Base-by-base conservation (phyloP, 169 alveolate genomes). In the Cryptosporidium baileyi region DNA sequence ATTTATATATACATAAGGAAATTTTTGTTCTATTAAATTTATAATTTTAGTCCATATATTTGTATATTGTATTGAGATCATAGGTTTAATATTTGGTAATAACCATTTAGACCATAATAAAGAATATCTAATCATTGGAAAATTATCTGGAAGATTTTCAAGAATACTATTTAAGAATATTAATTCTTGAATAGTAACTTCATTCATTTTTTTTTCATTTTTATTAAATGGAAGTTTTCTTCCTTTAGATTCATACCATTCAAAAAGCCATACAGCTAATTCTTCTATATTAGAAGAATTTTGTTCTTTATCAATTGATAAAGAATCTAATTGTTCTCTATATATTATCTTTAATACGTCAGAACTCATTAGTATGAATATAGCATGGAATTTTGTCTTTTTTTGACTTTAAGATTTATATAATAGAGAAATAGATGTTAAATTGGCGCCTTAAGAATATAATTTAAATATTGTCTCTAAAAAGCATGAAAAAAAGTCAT, bases 201-300 rank as follows among this genome's bases (percentile, higher is more conserved):
- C 67, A 13, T 54, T 24, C 22, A n/a, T 3, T 54, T 45, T 54
- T 28, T 43, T 24, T 15, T 40, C 85, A 36, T 57, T 32, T 17
- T 54, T 38, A 32, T 34, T 34, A 11, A 38, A 63, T 13, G 85
- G 85, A 17, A 74, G 41, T 47, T 24, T 74, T 54, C 67, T 74
- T 22, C 85, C 85, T 36, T 74, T 74, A 3, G 67, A 54, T 11
- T 52, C 60, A 74, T 74, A 74, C 85, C 85, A 74, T 51, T 74
- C 85, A 57, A 54, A 74, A 1, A 74, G 43, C 85, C 85, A 74
- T 41, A 74, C 36, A 41, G 85, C 63, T 1, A 74, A 34, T 24
- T 43, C 26, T 38, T 13, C 43, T 22, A 13, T 57, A 1, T 51
- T 43, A 9, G 34, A 15, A 34, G 28, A 38, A 22, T 36, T 43